Conservation (phyloP, 2,329 filamentous ascomycete species). For the Bipolaris zeicola region DNA sequence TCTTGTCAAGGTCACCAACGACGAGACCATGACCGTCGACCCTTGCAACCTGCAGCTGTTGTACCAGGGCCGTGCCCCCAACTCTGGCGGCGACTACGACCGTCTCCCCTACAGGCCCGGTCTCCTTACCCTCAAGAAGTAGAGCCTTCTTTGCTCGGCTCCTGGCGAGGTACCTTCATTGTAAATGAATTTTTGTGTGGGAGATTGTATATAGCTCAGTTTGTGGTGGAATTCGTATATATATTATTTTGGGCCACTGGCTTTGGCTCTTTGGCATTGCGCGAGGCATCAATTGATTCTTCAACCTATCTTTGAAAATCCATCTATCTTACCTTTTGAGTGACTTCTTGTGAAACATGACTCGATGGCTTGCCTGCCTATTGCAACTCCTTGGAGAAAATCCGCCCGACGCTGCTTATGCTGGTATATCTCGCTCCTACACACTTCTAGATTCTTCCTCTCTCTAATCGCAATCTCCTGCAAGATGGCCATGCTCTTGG, state of each 20-base stretch:
- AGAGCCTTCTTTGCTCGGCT: not conserved
- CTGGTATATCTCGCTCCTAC: conserved; percentile 9
- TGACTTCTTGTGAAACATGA: conserved; percentile 6
- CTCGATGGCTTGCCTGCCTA: not conserved
- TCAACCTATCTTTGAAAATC: not conserved
- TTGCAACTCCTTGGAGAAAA: not conserved
- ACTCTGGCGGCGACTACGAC: conserved; percentile 55
- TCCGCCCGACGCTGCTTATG: not conserved
- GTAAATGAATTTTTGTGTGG: conserved; percentile 11
- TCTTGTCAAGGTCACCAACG: conserved; percentile 60
- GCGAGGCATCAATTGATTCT: not conserved
- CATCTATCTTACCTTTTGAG: not conserved
- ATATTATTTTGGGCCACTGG: not conserved
- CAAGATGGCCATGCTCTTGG: not conserved
- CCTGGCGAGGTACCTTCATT: conserved; percentile 3
- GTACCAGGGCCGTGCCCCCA: conserved; percentile 64
- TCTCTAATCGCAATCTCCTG: conserved; percentile 18
- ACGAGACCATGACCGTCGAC: conserved; percentile 68
- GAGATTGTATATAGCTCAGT: conserved; percentile 8
- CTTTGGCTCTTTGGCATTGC: not conserved
- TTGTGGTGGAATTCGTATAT: not conserved
- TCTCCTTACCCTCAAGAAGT: conserved; percentile 14
- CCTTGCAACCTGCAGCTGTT: conserved; percentile 69
- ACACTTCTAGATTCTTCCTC: conserved; percentile 15
- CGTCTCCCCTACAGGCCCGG: conserved; percentile 61